Evolutionary conservation across 345 rosid genomes (phyloP), one percentile per base, ranked within the genome.

Genomic region (Linum trigynum): DNA sequence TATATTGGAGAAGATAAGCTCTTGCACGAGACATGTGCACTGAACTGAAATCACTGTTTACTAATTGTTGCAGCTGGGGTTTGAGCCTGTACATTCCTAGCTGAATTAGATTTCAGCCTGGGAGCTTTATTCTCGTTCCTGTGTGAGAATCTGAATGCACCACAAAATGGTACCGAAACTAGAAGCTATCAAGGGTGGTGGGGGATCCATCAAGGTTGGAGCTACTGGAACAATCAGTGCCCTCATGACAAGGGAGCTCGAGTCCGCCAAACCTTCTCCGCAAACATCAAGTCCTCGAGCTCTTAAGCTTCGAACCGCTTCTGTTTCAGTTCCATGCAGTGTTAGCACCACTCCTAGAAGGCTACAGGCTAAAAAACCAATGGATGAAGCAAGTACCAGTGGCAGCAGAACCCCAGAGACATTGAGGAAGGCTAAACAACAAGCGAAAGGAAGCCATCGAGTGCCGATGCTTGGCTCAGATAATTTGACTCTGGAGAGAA

Each of bases 191-290:
- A 85, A 69, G 76, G 86, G 87, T 32, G 92, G 89, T 66, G 97
- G 96, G 73, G 99, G 96, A 71, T 84, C 97, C 23, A 81, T 90
- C 73, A 85, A 73, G 78, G 79, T 94, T 32, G 99, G 99, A 61
- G 76, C 97, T 4, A 90, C 85, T 1, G 97, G 99, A 69, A 88
- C 92, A 57, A 82, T 94, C 36, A 72, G 92, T 66, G 72, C 92
- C 68, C 77, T 94, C 65, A 88, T 94, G 86, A 82, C 89, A 10
- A 84, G 82, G 69, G 99, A 94, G 80, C 73, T 94, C 69, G 95
- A 90, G 73, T 76, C 83, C 50, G 59, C 77, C 39, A 84, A 80
- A 64, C 17, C 92, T 61, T 72, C 81, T 1, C 81, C 87, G 3
- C 75, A 78, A 55, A 67, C 79, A 10, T 80, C 84, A 39, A 69